phyloP scores from a whole-genome alignment of 1,139 yeast species.

The Pichiaceae sp. region DNA sequence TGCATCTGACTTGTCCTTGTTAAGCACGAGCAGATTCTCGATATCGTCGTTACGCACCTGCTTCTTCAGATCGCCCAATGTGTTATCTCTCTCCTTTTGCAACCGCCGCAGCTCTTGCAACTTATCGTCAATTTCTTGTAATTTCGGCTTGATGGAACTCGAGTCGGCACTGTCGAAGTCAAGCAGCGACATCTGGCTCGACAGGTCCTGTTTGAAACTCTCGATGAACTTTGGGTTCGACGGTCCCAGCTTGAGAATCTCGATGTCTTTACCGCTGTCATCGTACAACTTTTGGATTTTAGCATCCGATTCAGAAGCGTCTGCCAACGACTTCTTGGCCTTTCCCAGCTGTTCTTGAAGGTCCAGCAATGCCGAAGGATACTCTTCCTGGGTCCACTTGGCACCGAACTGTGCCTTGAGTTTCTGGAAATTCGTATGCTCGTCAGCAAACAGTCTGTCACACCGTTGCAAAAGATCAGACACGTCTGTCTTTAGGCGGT shows the following conservation, averaged over 20 bases:
- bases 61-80: constrained; percentile 58
- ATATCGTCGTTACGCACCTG: constrained; percentile 80
- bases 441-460: constrained; percentile 33
- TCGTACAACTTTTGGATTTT: constrained; percentile 7
- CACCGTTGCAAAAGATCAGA: constrained; percentile 30
- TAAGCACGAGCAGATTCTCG: constrained; percentile 62
- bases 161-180: constrained; percentile 38
- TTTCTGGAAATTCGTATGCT: constrained; percentile 22
- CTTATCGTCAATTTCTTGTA: constrained; percentile 38
- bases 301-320: constrained; percentile 47
- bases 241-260: constrained; percentile 10
- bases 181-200: constrained; percentile 45
- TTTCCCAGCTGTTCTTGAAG: constrained; percentile 42
- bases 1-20: constrained; percentile 43
- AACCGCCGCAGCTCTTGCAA: constrained; percentile 36
- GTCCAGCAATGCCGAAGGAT: constrained; percentile 27
- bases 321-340: constrained; percentile 55
- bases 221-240: constrained; percentile 10
- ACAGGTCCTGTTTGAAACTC: constrained; percentile 9
- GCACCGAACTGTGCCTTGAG: constrained; percentile 27
- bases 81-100: constrained; percentile 51
- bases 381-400: constrained; percentile 29
- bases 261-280: constrained; percentile 7
- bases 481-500: constrained; percentile 31
- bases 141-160: constrained; percentile 25